Percentiles rank a stretch among this genome's conserved stretches.
These are phyloP conservation scores for Chionographis japonica DNA, from an alignment of 106 monocot species.

Conservation along the genomic window DNA sequence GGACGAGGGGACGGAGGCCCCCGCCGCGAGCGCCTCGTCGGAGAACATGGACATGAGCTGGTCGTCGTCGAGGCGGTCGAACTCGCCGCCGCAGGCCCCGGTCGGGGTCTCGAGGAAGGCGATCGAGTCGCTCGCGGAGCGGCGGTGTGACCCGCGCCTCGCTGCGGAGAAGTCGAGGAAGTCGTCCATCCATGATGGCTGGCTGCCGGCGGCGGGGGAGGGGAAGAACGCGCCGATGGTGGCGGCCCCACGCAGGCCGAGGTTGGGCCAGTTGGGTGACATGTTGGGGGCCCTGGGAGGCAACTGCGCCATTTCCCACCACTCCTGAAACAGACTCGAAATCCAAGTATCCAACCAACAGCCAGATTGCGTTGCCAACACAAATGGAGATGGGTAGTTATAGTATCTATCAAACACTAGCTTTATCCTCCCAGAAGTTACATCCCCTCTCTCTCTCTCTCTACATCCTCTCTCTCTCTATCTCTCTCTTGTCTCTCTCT, in stretches of 20 bases:
- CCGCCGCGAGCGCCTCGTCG: slow-evolving; percentile 23
- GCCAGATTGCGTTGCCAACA: no score
- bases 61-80: slow-evolving; percentile 79
- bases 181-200: slow-evolving; percentile 57
- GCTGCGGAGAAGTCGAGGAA: slow-evolving; percentile 71
- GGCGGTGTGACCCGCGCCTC: slow-evolving; percentile 50
- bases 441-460: not conserved
- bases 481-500: not conserved
- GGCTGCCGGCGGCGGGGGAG: not conserved
- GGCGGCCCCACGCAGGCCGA: slow-evolving; percentile 14
- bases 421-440: not conserved
- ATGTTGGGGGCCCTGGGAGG: slow-evolving; percentile 59
- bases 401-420: no score
- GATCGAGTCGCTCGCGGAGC: slow-evolving; percentile 58
- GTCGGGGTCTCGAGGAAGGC: slow-evolving; percentile 48
- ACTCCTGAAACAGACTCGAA: no score
- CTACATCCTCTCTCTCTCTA: not conserved
- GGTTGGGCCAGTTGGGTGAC: slow-evolving; percentile 14
- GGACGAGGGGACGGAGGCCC: slow-evolving; percentile 15
- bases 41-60: slow-evolving; percentile 87
- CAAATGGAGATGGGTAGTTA: no score
- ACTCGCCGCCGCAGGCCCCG: slow-evolving; percentile 20
- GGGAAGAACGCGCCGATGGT: slow-evolving; percentile 14
- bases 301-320: slow-evolving; percentile 49
- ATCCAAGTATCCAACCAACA: no score